phyloP scores from a whole-genome alignment of 495 filamentous ascomycete genomes.

The Pyronema omphalodes region DNA sequence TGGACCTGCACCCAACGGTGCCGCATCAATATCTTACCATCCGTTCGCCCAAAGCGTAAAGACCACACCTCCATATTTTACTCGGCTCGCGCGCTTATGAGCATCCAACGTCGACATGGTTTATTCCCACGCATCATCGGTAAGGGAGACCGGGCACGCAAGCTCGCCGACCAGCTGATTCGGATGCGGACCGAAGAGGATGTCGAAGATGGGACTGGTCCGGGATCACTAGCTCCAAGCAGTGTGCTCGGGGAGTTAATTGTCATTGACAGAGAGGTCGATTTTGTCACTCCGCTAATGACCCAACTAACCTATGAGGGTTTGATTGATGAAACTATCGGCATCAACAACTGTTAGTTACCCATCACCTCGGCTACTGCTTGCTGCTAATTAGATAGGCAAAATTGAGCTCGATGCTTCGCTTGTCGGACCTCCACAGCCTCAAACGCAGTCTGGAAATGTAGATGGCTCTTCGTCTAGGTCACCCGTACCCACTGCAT shows the following conservation, averaged over 20 bases:
- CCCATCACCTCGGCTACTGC: too few species aligned
- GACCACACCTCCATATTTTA: constrained; percentile 79
- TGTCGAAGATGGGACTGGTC: constrained; percentile 52
- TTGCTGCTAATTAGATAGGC: constrained; percentile 31
- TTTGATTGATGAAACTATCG: constrained; percentile 82
- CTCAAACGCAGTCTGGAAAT: constrained; percentile 29
- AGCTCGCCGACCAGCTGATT: constrained; percentile 69
- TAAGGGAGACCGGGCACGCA: constrained; percentile 85
- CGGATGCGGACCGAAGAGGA: constrained; percentile 85
- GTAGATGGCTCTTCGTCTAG: constrained; percentile 32
- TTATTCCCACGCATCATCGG: constrained; percentile 90
- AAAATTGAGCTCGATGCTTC: constrained; percentile 83
- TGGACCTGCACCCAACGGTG: background rate
- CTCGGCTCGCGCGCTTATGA: constrained; percentile 85
- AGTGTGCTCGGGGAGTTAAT: constrained; percentile 73
- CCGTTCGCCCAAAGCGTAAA: constrained; percentile 39
- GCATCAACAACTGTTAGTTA: constrained; percentile 43
- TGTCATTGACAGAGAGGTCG: constrained; percentile 86
- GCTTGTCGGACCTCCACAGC: constrained; percentile 56
- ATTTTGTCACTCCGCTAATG: constrained; percentile 74
- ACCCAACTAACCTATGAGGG: constrained; percentile 97
- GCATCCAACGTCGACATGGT: constrained; percentile 74
- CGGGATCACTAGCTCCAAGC: constrained; percentile 66
- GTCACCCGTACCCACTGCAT: constrained; percentile 30
- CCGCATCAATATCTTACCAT: background rate